phyloP scores from a whole-genome alignment of 352 stramenopile genomes.

The Blastocystis sp. region DNA sequence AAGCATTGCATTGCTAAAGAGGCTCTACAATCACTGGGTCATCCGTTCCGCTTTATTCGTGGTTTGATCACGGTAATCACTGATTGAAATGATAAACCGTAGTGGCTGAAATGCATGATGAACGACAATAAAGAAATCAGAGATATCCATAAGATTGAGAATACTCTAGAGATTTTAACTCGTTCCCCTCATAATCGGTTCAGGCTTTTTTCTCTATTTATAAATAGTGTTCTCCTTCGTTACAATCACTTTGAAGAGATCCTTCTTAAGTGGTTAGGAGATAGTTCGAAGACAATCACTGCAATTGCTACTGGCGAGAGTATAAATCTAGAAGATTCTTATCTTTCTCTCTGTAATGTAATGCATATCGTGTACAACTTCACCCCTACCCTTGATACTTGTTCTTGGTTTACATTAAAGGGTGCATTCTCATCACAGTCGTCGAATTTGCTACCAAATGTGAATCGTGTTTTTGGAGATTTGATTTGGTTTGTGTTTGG shows the following conservation, averaged over 20 bases:
- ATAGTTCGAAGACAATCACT: not conserved
- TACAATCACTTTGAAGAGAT: not conserved
- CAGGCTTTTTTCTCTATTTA: not conserved
- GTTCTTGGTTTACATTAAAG: not conserved
- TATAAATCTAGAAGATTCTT: not conserved
- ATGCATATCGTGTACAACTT: constrained; percentile 43
- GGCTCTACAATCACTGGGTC: not conserved
- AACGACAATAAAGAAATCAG: constrained; percentile 22
- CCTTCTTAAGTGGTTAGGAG: not conserved
- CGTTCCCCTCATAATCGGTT: constrained; percentile 47
- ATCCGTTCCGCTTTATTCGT: constrained; percentile 55
- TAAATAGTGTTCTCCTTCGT: constrained; percentile 11
- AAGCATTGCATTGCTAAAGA: constrained; percentile 25
- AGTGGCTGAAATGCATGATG: constrained; percentile 60
- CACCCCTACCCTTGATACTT: not conserved
- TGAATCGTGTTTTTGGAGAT: not conserved
- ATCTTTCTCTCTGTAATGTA: not conserved
- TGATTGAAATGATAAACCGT: not conserved
- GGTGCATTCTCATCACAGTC: not conserved
- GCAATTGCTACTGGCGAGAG: not conserved
- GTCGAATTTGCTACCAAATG: not conserved
- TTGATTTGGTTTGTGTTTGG: not conserved
- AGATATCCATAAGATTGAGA: constrained; percentile 27
- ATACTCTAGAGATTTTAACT: constrained; percentile 15
- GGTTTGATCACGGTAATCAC: constrained; percentile 12